A percentile compares a stretch with the other conserved stretches of the same genome.
These are phyloP conservation scores for Neoarthrinium moseri DNA, from an alignment of 2,329 filamentous ascomycete genomes.

Conservation along the genomic window DNA sequence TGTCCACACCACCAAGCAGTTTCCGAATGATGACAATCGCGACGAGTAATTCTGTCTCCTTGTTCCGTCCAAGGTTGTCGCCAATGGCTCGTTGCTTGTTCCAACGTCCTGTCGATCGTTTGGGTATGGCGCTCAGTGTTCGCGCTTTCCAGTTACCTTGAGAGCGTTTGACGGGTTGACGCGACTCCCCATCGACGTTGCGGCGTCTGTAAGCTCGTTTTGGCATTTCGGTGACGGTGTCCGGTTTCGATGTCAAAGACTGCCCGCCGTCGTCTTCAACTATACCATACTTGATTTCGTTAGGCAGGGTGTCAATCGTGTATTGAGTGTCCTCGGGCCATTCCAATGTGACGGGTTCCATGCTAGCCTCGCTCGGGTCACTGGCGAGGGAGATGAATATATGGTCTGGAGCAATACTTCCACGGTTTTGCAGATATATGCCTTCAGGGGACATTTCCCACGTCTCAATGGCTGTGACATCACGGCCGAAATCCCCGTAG, in stretches of 20 bases:
- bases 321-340: constrained; percentile 40
- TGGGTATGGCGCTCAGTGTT: constrained; percentile 23
- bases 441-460: constrained; percentile 45
- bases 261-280: constrained; percentile 30
- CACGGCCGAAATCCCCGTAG: constrained; percentile 23
- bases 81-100: constrained; percentile 30
- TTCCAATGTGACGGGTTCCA: constrained; percentile 24
- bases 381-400: constrained; percentile 37
- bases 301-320: constrained; percentile 39
- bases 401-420: constrained; percentile 33
- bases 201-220: not conserved
- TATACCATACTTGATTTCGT: constrained; percentile 29
- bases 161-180: constrained; percentile 13
- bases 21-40: constrained; percentile 58
- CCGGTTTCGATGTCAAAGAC: not conserved
- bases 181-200: constrained; percentile 7
- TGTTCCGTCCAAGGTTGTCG: constrained; percentile 33
- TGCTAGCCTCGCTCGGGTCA: constrained; percentile 18
- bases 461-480: constrained; percentile 35
- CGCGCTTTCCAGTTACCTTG: constrained; percentile 24
- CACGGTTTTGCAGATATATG: constrained; percentile 28
- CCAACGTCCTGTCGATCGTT: constrained; percentile 26
- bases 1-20: constrained; percentile 59
- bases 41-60: constrained; percentile 50
- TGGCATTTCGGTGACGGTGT: not conserved